phyloP scores from a whole-genome alignment of 768 basidiomycete species.

The Fomitopsis serialis region DNA sequence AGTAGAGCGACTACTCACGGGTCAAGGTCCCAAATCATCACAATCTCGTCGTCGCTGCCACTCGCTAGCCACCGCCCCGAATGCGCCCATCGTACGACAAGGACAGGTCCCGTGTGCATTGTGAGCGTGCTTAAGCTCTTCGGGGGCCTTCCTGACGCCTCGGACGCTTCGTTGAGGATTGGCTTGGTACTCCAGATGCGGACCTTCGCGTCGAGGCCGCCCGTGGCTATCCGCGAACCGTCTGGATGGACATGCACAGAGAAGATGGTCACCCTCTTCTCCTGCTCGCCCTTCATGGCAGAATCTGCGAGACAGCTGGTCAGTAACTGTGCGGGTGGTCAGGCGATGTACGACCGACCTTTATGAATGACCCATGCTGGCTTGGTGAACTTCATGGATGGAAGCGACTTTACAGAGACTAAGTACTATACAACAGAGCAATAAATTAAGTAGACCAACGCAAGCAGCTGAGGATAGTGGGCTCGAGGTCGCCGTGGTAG shows the following conservation, averaged over 20 bases:
- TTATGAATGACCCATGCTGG: slow-evolving; percentile 85
- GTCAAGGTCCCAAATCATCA: slow-evolving; percentile 97
- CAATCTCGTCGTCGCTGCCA: slow-evolving; percentile 92
- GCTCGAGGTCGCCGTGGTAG: too few species aligned
- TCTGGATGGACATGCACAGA: slow-evolving; percentile 94
- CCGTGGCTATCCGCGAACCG: slow-evolving; percentile 94
- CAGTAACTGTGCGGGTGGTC: background rate
- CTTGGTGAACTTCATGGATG: slow-evolving; percentile 77
- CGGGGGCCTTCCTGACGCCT: slow-evolving; percentile 65
- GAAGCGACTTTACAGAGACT: background rate
- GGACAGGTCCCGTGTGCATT: slow-evolving; percentile 91
- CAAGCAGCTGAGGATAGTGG: too few species aligned
- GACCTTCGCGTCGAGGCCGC: slow-evolving; percentile 92
- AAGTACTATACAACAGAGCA: too few species aligned
- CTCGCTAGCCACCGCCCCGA: slow-evolving; percentile 92
- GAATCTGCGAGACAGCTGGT: slow-evolving; percentile 25
- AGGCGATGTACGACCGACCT: slow-evolving; percentile 37
- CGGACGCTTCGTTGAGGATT: slow-evolving; percentile 71
- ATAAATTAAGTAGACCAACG: too few species aligned
- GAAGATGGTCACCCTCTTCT: slow-evolving; percentile 81
- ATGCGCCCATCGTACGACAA: slow-evolving; percentile 90
- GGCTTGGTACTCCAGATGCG: slow-evolving; percentile 97
- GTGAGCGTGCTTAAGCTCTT: slow-evolving; percentile 87
- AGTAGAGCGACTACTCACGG: slow-evolving; percentile 54
- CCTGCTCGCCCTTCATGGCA: slow-evolving; percentile 54